Base-by-base conservation (phyloP, 2,329 filamentous ascomycete species). In the Fusarium solani-melongenae region DNA sequence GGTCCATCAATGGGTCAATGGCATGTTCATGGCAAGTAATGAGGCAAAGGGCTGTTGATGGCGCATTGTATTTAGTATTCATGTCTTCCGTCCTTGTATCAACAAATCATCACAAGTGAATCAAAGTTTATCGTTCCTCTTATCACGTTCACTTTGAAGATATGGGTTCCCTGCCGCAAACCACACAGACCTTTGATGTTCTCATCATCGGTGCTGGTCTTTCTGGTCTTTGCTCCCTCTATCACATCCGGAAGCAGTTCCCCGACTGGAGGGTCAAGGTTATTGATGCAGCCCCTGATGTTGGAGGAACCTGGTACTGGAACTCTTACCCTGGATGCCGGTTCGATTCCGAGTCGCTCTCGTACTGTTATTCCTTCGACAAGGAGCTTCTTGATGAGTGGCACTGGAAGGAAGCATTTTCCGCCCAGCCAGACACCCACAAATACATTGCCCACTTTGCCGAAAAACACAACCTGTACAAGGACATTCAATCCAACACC, bases 141-240 rank as follows among this genome's bases (percentile, higher is more conserved):
- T 53, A n/a, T 20, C 49, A 29, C 27, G 9, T 11, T n/a, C 15
- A 29, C 44, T 49, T 44, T 11, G 5, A 6, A 14, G 17, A 20
- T 12, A 76, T 76, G 73, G 73, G 73, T 2, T 76, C 71, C 8
- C 29, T 76, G 9, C 71, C 71, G 5, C 53, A 66, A 4, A 15
- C 51, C 3, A 17, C 29, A 6, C 36, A 46, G 41, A 64, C 27
- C 12, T 76, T 73, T 36, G 74, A 76, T 58, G 64, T 76, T 7
- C 53, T 76, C 34, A 76, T 76, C 9, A 31, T 77, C 3, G 75
- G 75, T 20, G 60, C 75, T 4, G 75, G 75, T 3, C 77, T 86
- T 7, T 82, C 81, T 6, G 84, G 84, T 1, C 81, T 87, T 44
- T 84, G 82, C 53, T 79, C 81, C 0, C 76, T 85, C 12, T 81